These are phyloP conservation scores for Phytophthora capsici DNA, from an alignment of 352 stramenopile genomes.

Conservation along the genomic window DNA sequence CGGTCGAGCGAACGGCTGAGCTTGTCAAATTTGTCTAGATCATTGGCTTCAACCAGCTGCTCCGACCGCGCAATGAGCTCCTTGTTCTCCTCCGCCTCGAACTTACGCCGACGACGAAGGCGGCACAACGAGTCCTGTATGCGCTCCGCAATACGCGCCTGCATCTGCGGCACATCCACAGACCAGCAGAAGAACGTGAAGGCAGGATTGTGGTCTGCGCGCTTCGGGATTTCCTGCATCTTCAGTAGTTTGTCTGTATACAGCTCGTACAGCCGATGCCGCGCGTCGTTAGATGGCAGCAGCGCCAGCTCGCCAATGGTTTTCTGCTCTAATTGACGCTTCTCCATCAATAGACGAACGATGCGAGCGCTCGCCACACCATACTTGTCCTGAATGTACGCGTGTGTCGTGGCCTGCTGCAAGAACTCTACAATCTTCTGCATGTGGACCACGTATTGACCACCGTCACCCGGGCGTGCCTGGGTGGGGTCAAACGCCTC, in stretches of 20 bases:
- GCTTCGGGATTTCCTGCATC: conserved; percentile 89
- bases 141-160: conserved; percentile 64
- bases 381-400: conserved; percentile 85
- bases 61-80: conserved; percentile 89
- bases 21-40: conserved; percentile 89
- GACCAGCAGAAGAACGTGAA: conserved; percentile 91
- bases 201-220: conserved; percentile 88
- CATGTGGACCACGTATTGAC: conserved; percentile 91
- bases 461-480: conserved; percentile 68
- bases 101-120: conserved; percentile 71
- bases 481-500: conserved; percentile 75
- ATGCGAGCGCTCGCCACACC: conserved; percentile 85
- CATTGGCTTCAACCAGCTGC: conserved; percentile 86
- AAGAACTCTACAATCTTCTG: conserved; percentile 88
- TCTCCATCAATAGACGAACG: conserved; percentile 84
- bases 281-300: conserved; percentile 81
- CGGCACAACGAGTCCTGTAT: conserved; percentile 77
- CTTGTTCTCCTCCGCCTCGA: conserved; percentile 87
- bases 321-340: conserved; percentile 88
- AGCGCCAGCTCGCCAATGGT: conserved; percentile 85
- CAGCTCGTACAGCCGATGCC: conserved; percentile 84
- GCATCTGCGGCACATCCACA: conserved; percentile 74
- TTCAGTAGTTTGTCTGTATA: conserved; percentile 78
- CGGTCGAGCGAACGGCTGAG: conserved; percentile 85
- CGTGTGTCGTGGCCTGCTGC: conserved; percentile 77